Percentiles rank a stretch among this genome's conserved stretches.
phyloP scores from a whole-genome alignment of 2,329 filamentous ascomycete genomes.

The Trichophyton schoenleinii region DNA sequence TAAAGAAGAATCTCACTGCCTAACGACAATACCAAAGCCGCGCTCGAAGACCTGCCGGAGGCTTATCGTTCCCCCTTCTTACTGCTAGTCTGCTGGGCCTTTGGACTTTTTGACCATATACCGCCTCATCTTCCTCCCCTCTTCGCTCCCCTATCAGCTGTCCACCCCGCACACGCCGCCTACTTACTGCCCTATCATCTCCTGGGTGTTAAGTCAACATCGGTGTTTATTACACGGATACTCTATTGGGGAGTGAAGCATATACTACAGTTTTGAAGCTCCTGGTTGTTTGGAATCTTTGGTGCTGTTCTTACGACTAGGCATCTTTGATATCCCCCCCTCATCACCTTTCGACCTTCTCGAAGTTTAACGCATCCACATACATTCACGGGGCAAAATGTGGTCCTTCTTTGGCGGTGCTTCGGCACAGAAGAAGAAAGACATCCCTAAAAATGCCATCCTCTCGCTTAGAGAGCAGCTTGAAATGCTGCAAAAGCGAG shows the following conservation, averaged over 20 bases:
- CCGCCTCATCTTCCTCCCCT: neutral
- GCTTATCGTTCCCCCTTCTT: neutral
- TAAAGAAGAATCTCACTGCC: neutral
- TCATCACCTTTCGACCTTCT: no score
- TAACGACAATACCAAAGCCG: neutral
- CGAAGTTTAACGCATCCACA: neutral
- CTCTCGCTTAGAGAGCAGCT: slow-evolving; percentile 74
- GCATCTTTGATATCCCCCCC: neutral
- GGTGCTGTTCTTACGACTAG: neutral
- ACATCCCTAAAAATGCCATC: slow-evolving; percentile 94
- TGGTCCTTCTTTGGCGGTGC: slow-evolving; percentile 89
- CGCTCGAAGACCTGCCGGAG: neutral
- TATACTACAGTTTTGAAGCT: neutral
- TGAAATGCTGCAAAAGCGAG: slow-evolving; percentile 94
- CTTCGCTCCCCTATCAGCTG: neutral
- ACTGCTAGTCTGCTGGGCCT: neutral
- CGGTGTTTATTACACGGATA: neutral
- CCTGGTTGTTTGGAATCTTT: neutral
- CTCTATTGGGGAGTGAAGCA: neutral
- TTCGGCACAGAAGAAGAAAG: slow-evolving; percentile 72
- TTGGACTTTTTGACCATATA: neutral
- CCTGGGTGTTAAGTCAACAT: neutral
- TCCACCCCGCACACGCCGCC: neutral
- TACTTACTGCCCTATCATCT: neutral
- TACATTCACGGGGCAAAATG: slow-evolving; percentile 29